Conservation (phyloP, 306 rosid species). For the Cucumis cinereus region DNA sequence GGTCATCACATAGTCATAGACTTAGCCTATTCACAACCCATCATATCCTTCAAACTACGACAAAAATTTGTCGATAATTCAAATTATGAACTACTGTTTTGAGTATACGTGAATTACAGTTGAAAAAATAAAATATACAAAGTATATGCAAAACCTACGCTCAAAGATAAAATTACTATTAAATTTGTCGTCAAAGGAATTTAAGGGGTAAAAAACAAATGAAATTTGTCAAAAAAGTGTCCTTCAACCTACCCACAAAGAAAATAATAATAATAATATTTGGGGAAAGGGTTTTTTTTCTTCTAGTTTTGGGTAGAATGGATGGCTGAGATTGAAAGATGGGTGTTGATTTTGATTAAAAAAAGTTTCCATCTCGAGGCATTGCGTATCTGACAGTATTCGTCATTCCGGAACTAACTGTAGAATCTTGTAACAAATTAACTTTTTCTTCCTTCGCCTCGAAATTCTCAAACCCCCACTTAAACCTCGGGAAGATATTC, state of each 20-base stretch:
- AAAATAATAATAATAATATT: background rate
- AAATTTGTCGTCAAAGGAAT: constrained; percentile 3
- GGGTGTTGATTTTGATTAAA: background rate
- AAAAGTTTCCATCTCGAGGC: constrained; percentile 3
- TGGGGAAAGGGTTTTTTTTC: background rate
- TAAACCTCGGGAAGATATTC: constrained; percentile 17
- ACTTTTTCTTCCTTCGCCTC: constrained; percentile 13
- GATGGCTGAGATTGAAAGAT: constrained; percentile 8
- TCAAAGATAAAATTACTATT: background rate
- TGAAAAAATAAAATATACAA: too few species aligned
- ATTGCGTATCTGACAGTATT: background rate
- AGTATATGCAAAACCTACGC: background rate
- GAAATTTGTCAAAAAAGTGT: background rate
- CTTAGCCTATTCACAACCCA: too few species aligned
- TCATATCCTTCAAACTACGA: background rate
- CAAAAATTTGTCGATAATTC: too few species aligned
- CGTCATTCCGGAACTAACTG: constrained; percentile 22
- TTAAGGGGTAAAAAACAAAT: background rate
- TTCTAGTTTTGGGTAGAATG: background rate
- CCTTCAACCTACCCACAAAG: background rate
- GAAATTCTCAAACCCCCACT: constrained; percentile 22
- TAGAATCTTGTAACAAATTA: constrained; percentile 18
- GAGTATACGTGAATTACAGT: too few species aligned
- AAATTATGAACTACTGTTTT: too few species aligned
- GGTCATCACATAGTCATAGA: background rate